Evolutionary conservation across 1,139 yeast genomes (phyloP).

Genomic region (Schwanniomyces etchellsii): DNA sequence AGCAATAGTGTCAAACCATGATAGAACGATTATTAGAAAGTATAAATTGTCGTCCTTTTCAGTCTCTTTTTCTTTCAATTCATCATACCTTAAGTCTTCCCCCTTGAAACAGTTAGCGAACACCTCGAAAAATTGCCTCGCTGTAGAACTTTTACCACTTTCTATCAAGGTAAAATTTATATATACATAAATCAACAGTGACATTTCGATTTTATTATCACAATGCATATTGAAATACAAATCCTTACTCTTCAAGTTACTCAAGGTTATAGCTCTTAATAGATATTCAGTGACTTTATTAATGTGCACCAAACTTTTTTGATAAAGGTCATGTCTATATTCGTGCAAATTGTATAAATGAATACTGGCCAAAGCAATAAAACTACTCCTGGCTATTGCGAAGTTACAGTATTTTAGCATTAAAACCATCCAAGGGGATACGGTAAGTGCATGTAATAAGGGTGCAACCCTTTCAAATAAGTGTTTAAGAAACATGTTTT

Average conservation of each 20-base stretch:
- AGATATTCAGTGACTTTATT: conserved; percentile 1
- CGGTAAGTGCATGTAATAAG: conserved; percentile 12
- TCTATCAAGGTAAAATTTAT: conserved; percentile 11
- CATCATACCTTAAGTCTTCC: background rate
- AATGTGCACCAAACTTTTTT: conserved; percentile 2
- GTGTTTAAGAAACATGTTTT: conserved; percentile 11
- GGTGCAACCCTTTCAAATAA: conserved; percentile 13
- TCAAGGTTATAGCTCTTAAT: background rate
- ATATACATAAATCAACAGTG: conserved; percentile 12
- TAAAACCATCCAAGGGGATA: conserved; percentile 14
- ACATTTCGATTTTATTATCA: background rate
- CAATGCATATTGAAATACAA: background rate
- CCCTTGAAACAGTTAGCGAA: conserved; percentile 10
- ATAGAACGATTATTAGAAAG: conserved; percentile 7
- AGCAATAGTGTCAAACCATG: conserved; percentile 14
- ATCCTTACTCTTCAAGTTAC: background rate
- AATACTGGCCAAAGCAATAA: conserved; percentile 13
- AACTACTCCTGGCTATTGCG: conserved; percentile 14
- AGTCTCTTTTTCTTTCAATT: conserved; percentile 6
- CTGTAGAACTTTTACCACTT: conserved; percentile 10
- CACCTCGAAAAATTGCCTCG: conserved; percentile 10
- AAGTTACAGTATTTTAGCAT: conserved; percentile 13
- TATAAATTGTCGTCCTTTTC: conserved; percentile 5
- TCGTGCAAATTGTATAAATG: conserved; percentile 11
- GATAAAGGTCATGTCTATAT: conserved; percentile 3